Conservation (phyloP, 2,329 filamentous ascomycete species). For the Fusarium sterilihyphosum region DNA sequence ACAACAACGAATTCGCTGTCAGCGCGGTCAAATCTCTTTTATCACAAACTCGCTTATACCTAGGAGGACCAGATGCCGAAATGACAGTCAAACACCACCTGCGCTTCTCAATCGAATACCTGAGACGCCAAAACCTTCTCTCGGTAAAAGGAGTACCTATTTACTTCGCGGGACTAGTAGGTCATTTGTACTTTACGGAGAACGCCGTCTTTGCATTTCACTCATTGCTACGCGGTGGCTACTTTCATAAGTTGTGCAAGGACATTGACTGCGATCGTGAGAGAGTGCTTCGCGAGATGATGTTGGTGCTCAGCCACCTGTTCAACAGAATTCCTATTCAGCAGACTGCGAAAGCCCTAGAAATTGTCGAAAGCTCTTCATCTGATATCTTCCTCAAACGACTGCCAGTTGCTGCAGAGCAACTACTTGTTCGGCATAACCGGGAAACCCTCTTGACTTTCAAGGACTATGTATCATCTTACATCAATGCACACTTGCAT, state of each 20-base stretch:
- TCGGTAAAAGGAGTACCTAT: conserved; percentile 69
- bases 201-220: conserved; percentile 82
- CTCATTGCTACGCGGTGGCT: conserved; percentile 75
- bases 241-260: conserved; percentile 69
- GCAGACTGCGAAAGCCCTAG: conserved; percentile 53
- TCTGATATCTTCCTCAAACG: conserved; percentile 73
- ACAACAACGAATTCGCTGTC: conserved; percentile 69
- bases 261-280: conserved; percentile 60
- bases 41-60: conserved; percentile 74
- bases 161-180: conserved; percentile 76
- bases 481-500: conserved; percentile 66
- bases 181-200: conserved; percentile 80
- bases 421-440: conserved; percentile 71
- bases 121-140: conserved; percentile 74
- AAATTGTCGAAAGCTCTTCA: conserved; percentile 59
- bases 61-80: conserved; percentile 74
- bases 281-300: conserved; percentile 61
- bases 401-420: conserved; percentile 66
- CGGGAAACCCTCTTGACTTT: conserved; percentile 72
- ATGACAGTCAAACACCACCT: conserved; percentile 79
- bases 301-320: conserved; percentile 76
- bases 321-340: conserved; percentile 69
- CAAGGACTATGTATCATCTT: conserved; percentile 74
- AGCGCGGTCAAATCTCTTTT: conserved; percentile 73
- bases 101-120: conserved; percentile 83